Evolutionary conservation across 306 rosid species (phyloP), one percentile per base, ranked within the genome.

Genomic region (Cucumis hystrix): DNA sequence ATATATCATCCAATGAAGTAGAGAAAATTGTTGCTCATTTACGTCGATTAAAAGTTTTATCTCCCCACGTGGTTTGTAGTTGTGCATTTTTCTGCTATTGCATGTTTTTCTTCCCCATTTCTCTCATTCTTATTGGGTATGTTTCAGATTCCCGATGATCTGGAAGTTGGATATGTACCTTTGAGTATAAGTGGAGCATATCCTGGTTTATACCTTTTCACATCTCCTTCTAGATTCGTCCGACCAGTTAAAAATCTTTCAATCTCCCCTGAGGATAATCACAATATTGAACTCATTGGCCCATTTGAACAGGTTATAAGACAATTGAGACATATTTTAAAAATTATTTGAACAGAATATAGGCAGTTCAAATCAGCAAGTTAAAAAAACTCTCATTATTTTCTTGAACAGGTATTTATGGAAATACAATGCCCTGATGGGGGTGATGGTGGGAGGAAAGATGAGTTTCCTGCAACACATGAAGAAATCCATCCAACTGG

Each of bases 401-500:
- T 56, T 56, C 21, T 20, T 5, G 66, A 75, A 43, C 80, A 95
- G 98, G 96, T 90, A 80, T 92, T 85, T 81, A 89, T 95, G 98
- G 97, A 95, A 86, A 95, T 95, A 82, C 87, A 78, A 79, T 95
- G 98, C 85, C 96, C 96, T 39, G 98, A 95, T 73, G 97, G 98
- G 60, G 89, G 91, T 64, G 97, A 95, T 79, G 97, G 98, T 82
- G 98, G 98, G 77, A 87, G 92, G 84, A 92, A 78, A 82, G 81
- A 84, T 79, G 84, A 74, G 75, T 90, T 92, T 83, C 93, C 97
- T 77, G 93, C 99, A 66, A 90, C 97, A 79, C 99, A 95, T 77
- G 97, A 92, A 83, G 99, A 95, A 92, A 89, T 92, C 76, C 96
- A 92, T 86, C 97, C 99, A 78, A 95, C 99, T 66, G 93, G 90